Evolutionary conservation across 352 stramenopile species (phyloP).

Genomic region (Achlya hypogyna): DNA sequence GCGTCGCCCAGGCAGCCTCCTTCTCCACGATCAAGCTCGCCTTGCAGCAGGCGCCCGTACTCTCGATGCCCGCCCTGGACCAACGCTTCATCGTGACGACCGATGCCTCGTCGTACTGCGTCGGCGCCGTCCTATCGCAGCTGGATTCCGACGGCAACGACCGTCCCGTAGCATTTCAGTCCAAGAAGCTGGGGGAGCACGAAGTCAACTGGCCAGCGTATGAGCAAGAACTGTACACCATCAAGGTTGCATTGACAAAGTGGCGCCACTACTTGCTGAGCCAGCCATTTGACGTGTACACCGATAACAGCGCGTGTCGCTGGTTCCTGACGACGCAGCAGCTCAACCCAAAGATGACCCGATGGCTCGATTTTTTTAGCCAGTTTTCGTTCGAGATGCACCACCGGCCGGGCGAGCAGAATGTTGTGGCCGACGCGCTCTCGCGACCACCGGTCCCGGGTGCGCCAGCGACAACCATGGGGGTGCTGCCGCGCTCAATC

Average conservation of each 20-base stretch:
- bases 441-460: background rate
- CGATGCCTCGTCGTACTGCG: constrained; percentile 24
- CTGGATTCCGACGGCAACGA: constrained; percentile 3
- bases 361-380: constrained; percentile 22
- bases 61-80: constrained; percentile 24
- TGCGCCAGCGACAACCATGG: too few relatives aligned
- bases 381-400: constrained; percentile 22
- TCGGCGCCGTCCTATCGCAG: constrained; percentile 12
- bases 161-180: constrained; percentile 27
- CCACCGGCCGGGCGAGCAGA: constrained; percentile 5
- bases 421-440: constrained; percentile 18
- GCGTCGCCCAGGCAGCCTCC: background rate
- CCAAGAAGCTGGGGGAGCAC: constrained; percentile 20
- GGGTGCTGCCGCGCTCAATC: background rate
- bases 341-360: constrained; percentile 18
- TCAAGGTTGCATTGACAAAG: constrained; percentile 22
- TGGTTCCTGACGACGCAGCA: constrained; percentile 21
- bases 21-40: constrained; percentile 21
- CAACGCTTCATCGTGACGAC: constrained; percentile 27
- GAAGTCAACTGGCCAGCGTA: constrained; percentile 20
- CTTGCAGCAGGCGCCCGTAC: constrained; percentile 25
- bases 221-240: constrained; percentile 23
- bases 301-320: constrained; percentile 20
- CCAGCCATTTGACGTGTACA: constrained; percentile 19
- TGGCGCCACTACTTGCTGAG: constrained; percentile 23